Evolutionary conservation across 2,329 filamentous ascomycete genomes (phyloP), one percentile per base, ranked within the genome.

Genomic region (Colletotrichum destructivum): DNA sequence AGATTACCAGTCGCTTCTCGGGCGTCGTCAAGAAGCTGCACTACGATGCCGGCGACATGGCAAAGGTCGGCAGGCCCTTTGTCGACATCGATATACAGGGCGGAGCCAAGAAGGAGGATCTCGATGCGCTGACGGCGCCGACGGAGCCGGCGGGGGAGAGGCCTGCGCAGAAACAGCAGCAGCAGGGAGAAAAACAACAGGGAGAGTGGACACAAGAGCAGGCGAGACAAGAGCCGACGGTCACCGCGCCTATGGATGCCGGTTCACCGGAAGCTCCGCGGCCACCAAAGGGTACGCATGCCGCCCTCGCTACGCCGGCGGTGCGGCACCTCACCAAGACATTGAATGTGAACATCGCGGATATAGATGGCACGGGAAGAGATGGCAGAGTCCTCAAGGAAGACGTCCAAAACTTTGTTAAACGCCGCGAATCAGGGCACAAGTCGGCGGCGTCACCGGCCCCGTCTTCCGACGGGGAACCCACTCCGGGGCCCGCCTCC

Each of bases 11-110:
- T 78, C 92, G 96, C 65, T 99, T 98, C 82, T 91, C 95, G 69
- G 96, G 96, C 26, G 93, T 98, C 0, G 96, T 99, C 76, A 98
- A 98, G 86, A 98, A 95, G 84, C 87, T 99, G 55, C 91, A 98
- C 83, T 98, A 98, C 82, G 95, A 98, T 74, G 92, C 95, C 42
- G 96, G 98, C 75, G 96, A 98, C 76, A 98, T 98, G 89, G 96
- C 96, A 62, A 94, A 94, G 79, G 97, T 98, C 35, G 96, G 96
- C 75, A 95, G 96, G 89, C 93, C 95, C 16, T 91, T 98, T 78
- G 93, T 98, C 75, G 96, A 98, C 79, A 98, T 98, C 74, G 96
- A 98, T 81, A 95, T 98, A 75, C 90, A 94, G 77, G 93, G 93
- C 71, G 92, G 92, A 47, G 91, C 91, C 74, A 92, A 90, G 74